Evolutionary conservation across 768 basidiomycete species (phyloP).

Genomic region (Lentinula boryana): DNA sequence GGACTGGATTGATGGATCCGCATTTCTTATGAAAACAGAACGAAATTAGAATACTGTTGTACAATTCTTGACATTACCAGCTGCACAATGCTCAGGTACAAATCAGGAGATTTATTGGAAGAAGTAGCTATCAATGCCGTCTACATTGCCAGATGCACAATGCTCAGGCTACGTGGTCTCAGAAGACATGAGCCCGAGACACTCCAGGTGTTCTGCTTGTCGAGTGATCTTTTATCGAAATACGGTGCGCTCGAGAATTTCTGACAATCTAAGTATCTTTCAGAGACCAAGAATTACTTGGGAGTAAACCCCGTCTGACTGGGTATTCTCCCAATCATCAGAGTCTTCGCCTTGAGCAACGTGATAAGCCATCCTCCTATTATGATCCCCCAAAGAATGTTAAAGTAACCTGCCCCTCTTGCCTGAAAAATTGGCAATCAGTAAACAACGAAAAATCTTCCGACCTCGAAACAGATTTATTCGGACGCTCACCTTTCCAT

Average conservation of each 20-base stretch:
- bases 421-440: conserved; percentile 18
- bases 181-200: too few species aligned
- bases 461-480: neutral
- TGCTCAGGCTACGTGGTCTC: too few species aligned
- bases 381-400: conserved; percentile 39
- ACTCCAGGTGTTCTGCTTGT: too few species aligned
- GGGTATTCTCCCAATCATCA: conserved; percentile 13
- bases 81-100: too few species aligned
- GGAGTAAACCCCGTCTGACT: neutral
- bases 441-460: neutral
- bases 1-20: too few species aligned
- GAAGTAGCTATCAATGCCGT: too few species aligned
- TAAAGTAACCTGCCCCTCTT: conserved; percentile 35
- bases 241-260: neutral
- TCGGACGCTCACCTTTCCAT: conserved; percentile 37
- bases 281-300: neutral
- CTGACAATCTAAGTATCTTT: neutral
- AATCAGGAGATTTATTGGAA: too few species aligned
- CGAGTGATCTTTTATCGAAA: too few species aligned
- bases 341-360: conserved; percentile 30
- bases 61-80: too few species aligned
- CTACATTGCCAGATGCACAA: too few species aligned
- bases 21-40: too few species aligned
- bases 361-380: conserved; percentile 40
- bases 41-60: too few species aligned